These are phyloP conservation scores for Phytophthora ohioensis DNA, from an alignment of 352 stramenopile species.

Conservation along the genomic window DNA sequence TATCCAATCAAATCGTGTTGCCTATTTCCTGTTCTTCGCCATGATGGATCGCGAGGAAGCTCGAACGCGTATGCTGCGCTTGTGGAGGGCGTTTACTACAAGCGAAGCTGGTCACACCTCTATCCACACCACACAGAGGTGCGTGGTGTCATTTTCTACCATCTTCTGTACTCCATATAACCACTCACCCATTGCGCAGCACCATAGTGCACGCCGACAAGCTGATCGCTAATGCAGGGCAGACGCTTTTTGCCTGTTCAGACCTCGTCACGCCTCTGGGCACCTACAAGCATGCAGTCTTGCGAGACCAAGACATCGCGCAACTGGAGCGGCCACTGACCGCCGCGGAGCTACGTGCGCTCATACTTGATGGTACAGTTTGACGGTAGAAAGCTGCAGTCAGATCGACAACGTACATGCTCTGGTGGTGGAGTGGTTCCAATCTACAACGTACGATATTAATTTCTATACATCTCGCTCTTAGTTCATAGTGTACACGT, in stretches of 20 bases:
- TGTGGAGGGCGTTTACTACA: slow-evolving; percentile 52
- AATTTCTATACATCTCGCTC: slow-evolving; percentile 27
- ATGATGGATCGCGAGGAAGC: slow-evolving; percentile 55
- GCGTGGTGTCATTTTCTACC: background rate
- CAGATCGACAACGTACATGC: background rate
- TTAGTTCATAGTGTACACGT: slow-evolving; percentile 26
- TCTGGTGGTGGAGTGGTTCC: slow-evolving; percentile 1
- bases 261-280: slow-evolving; percentile 74
- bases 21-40: background rate
- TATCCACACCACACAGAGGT: slow-evolving; percentile 69
- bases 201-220: slow-evolving; percentile 54
- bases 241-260: slow-evolving; percentile 68
- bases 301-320: slow-evolving; percentile 64
- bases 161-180: no score
- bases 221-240: slow-evolving; percentile 61
- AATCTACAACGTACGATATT: slow-evolving; percentile 30
- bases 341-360: slow-evolving; percentile 31
- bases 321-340: slow-evolving; percentile 55
- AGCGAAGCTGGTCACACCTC: slow-evolving; percentile 30
- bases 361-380: slow-evolving; percentile 27
- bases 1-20: slow-evolving; percentile 36
- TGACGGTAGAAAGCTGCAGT: background rate
- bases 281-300: slow-evolving; percentile 64
- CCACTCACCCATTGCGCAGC: slow-evolving; percentile 24
- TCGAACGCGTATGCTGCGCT: slow-evolving; percentile 61